phyloP scores from a whole-genome alignment of 2,329 filamentous ascomycete species.

The Aspergillus latus region DNA sequence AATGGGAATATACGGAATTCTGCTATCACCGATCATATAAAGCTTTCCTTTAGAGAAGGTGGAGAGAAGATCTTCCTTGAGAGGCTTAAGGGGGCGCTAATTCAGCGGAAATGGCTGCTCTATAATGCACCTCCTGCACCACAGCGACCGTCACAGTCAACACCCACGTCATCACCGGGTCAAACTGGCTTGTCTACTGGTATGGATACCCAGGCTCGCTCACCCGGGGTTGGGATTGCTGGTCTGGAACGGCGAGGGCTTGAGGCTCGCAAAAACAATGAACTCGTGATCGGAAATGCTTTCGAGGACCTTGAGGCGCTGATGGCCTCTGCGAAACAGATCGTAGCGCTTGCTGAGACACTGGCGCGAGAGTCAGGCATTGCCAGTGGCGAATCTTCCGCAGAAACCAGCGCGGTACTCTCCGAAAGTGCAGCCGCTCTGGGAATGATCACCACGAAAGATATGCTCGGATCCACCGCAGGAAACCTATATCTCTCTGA shows the following conservation, averaged over 20 bases:
- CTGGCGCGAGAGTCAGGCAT: slow-evolving; percentile 70
- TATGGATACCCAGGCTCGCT: slow-evolving; percentile 26
- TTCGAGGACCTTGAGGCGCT: slow-evolving; percentile 96
- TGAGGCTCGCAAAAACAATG: slow-evolving; percentile 87
- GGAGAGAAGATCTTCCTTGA: slow-evolving; percentile 91
- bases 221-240: slow-evolving; percentile 80
- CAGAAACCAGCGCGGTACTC: slow-evolving; percentile 71
- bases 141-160: slow-evolving; percentile 53
- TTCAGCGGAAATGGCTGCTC: slow-evolving; percentile 93
- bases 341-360: slow-evolving; percentile 86
- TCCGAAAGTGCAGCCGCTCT: slow-evolving; percentile 81
- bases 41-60: slow-evolving; percentile 85
- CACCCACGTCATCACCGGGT: slow-evolving; percentile 30
- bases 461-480: slow-evolving; percentile 79
- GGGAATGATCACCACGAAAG: slow-evolving; percentile 89
- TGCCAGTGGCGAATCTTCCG: slow-evolving; percentile 57
- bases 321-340: slow-evolving; percentile 96
- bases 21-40: slow-evolving; percentile 73
- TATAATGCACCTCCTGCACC: slow-evolving; percentile 87
- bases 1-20: slow-evolving; percentile 48
- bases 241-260: slow-evolving; percentile 83
- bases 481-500: slow-evolving; percentile 89
- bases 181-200: slow-evolving; percentile 26
- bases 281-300: slow-evolving; percentile 84
- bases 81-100: slow-evolving; percentile 79